Evolutionary conservation across 192 early-diverging fungal species (phyloP).

Genomic region (Spizellomyces sp.): DNA sequence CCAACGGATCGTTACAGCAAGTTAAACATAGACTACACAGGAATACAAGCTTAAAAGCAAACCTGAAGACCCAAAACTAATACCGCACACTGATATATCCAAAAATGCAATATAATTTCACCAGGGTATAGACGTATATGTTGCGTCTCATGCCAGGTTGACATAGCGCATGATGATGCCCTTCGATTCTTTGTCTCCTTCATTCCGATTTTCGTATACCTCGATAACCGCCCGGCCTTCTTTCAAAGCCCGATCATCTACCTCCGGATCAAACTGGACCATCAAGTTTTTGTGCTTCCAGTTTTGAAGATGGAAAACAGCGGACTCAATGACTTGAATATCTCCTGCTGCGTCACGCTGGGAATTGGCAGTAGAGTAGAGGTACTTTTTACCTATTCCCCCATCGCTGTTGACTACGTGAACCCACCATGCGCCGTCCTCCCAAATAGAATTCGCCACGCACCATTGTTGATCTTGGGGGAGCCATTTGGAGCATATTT

Average conservation of each 20-base stretch:
- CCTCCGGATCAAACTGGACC: background rate
- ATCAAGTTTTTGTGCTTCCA: constrained; percentile 1
- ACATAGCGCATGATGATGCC: too few species aligned
- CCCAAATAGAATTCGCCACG: background rate
- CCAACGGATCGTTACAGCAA: too few species aligned
- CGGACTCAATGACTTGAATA: background rate
- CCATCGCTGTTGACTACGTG: background rate
- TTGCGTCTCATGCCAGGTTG: too few species aligned
- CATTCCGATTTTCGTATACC: background rate
- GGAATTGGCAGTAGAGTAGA: background rate
- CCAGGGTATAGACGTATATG: too few species aligned
- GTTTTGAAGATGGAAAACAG: constrained; percentile 3
- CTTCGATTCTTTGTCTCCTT: too few species aligned
- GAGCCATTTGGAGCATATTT: background rate
- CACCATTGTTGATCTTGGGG: background rate
- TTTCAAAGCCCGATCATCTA: background rate
- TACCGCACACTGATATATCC: too few species aligned
- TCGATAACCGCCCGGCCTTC: background rate
- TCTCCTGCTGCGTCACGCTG: background rate
- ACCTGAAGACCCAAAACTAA: too few species aligned
- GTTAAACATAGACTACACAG: too few species aligned
- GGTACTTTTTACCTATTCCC: background rate
- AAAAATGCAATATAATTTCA: too few species aligned
- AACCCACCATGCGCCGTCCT: background rate
- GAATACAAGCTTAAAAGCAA: too few species aligned